Evolutionary conservation across 129 eudicot species (phyloP).

Genomic region (Saussurea involucrata): DNA sequence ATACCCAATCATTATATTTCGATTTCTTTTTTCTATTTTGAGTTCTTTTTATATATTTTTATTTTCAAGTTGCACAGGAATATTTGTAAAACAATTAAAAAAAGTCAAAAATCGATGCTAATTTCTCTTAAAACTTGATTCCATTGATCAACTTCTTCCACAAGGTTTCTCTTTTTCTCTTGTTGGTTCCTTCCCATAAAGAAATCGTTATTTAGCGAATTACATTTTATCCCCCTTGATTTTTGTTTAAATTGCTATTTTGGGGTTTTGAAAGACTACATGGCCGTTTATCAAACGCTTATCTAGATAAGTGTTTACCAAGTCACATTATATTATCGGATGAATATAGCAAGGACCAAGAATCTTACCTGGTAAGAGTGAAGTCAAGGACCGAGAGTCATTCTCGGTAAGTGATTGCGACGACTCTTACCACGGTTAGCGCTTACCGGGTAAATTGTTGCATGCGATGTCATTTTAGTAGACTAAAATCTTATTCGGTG

Average conservation of each 20-base stretch:
- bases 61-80: constrained; percentile 11
- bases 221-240: background rate
- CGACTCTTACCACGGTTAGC: too few relatives aligned
- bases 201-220: background rate
- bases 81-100: constrained; percentile 10
- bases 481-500: too few relatives aligned
- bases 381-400: too few relatives aligned
- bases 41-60: background rate
- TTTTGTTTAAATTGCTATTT: background rate
- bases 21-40: background rate
- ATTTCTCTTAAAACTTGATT: constrained; percentile 8
- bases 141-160: constrained; percentile 10
- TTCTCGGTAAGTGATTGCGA: too few relatives aligned
- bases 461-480: too few relatives aligned
- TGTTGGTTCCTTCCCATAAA: background rate
- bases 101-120: constrained; percentile 3
- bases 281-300: too few relatives aligned
- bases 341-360: too few relatives aligned
- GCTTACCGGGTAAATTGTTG: too few relatives aligned
- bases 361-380: too few relatives aligned
- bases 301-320: too few relatives aligned
- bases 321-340: too few relatives aligned
- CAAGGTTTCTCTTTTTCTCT: background rate
- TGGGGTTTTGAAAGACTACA: background rate
- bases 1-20: background rate